Evolutionary conservation across 2,329 filamentous ascomycete species (phyloP).

Genomic region (Penicillium sp.): DNA sequence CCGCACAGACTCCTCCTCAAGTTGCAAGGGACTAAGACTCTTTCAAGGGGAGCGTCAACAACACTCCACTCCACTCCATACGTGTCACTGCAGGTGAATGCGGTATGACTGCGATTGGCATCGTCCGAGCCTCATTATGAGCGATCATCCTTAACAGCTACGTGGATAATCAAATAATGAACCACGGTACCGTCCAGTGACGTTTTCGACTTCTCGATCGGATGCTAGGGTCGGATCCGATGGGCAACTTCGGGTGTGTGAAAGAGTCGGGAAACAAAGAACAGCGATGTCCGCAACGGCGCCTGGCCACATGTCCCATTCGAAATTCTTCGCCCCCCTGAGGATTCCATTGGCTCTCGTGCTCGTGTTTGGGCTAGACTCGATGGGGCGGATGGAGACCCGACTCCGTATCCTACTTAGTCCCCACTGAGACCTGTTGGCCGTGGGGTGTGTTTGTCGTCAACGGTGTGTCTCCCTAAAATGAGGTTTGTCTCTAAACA

Average conservation of each 20-base stretch:
- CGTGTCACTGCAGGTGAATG: neutral
- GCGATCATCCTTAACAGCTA: neutral
- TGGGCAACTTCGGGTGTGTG: neutral
- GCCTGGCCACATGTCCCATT: neutral
- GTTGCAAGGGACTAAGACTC: constrained; percentile 3
- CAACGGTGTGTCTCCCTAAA: constrained; percentile 5
- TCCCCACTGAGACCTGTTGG: constrained; percentile 6
- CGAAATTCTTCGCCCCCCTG: constrained; percentile 2
- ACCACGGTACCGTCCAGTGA: too few relatives aligned
- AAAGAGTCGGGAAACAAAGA: neutral
- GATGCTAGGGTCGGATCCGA: neutral
- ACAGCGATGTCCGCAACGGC: neutral
- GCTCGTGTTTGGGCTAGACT: constrained; percentile 1
- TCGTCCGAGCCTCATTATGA: neutral
- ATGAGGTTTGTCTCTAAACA: constrained; percentile 20
- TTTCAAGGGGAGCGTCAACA: constrained; percentile 5
- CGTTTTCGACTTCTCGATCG: too few relatives aligned
- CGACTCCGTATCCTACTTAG: neutral
- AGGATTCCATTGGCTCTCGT: neutral
- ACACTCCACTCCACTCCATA: neutral
- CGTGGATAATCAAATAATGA: neutral
- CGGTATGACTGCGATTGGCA: neutral
- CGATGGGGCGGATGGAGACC: neutral
- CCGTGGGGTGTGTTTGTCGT: constrained; percentile 12
- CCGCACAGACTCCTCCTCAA: constrained; percentile 11